Conservation (phyloP, 805 yeast species). For the Kurtzmaniella cleridarum region DNA sequence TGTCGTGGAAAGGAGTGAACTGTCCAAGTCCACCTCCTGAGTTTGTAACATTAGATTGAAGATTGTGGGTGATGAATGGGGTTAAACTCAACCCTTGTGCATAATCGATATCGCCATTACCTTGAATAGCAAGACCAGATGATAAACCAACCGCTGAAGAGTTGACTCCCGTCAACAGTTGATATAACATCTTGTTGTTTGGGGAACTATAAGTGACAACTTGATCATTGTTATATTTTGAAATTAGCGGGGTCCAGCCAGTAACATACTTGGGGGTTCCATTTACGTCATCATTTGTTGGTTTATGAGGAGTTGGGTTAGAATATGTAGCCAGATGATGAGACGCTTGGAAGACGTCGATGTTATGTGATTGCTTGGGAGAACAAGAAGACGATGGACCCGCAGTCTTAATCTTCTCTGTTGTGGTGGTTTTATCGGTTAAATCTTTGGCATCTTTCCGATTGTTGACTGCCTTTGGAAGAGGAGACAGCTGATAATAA, state of each 20-base stretch:
- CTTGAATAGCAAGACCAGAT: conserved; percentile 5
- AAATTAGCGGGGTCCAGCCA: conserved; percentile 41
- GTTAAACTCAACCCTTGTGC: conserved; percentile 35
- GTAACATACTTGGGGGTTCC: conserved; percentile 13
- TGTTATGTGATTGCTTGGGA: background rate
- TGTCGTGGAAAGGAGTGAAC: conserved; percentile 41
- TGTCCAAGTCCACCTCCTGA: conserved; percentile 11
- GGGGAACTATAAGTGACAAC: conserved; percentile 31
- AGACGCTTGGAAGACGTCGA: background rate
- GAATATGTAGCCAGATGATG: background rate
- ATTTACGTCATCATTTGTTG: conserved; percentile 6
- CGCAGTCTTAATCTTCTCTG: conserved; percentile 1
- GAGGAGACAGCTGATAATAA: too few relatives aligned
- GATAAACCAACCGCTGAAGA: conserved; percentile 2
- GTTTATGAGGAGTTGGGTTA: conserved; percentile 4
- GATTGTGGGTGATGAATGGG: conserved; percentile 35
- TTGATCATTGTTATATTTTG: conserved; percentile 32
- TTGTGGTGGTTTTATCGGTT: background rate
- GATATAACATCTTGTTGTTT: conserved; percentile 18
- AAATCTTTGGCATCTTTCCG: background rate
- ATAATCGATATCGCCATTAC: conserved; percentile 19
- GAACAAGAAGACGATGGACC: background rate
- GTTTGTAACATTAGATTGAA: conserved; percentile 9
- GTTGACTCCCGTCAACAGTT: background rate
- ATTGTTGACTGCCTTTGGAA: conserved; percentile 3